These are phyloP conservation scores for Oligophagozyma castellii DNA, from an alignment of 1,139 yeast genomes.

Conservation along the genomic window DNA sequence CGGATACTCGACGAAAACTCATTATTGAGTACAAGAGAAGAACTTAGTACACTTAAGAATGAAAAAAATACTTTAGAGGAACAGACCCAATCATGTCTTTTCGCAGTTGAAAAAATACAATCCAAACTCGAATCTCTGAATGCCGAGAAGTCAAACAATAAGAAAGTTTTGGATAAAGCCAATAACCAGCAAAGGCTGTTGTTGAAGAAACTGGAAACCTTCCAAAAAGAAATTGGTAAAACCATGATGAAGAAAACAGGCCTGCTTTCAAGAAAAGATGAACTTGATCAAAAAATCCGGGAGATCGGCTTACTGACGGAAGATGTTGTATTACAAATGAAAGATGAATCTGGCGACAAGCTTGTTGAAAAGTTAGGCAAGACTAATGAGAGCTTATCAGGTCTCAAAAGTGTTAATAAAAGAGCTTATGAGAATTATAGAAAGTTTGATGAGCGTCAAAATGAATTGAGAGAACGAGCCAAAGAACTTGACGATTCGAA, in stretches of 20 bases:
- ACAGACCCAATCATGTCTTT: constrained; percentile 21
- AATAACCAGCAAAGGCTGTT: constrained; percentile 44
- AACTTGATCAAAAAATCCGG: constrained; percentile 57
- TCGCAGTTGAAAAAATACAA: constrained; percentile 24
- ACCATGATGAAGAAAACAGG: constrained; percentile 51
- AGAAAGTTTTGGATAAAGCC: constrained; percentile 33
- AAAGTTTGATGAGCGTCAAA: constrained; percentile 61
- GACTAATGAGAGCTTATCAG: constrained; percentile 44
- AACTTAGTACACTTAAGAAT: constrained; percentile 20
- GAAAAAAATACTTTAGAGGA: constrained; percentile 15
- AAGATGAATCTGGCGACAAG: constrained; percentile 34
- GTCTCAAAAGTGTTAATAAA: constrained; percentile 70
- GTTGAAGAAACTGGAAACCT: constrained; percentile 44
- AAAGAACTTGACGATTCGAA: constrained; percentile 60
- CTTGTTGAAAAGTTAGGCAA: constrained; percentile 42
- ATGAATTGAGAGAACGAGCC: constrained; percentile 50
- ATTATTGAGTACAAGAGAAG: constrained; percentile 20
- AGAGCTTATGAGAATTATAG: constrained; percentile 80
- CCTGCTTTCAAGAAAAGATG: constrained; percentile 51
- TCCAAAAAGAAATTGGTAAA: constrained; percentile 54
- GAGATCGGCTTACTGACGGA: constrained; percentile 84
- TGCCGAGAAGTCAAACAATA: constrained; percentile 24
- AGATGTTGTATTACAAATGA: constrained; percentile 51
- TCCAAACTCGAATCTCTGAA: constrained; percentile 19
- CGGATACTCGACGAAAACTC: constrained; percentile 11